These are phyloP conservation scores for Phytophthora boehmeriae DNA, from an alignment of 352 stramenopile species.

Conservation along the genomic window DNA sequence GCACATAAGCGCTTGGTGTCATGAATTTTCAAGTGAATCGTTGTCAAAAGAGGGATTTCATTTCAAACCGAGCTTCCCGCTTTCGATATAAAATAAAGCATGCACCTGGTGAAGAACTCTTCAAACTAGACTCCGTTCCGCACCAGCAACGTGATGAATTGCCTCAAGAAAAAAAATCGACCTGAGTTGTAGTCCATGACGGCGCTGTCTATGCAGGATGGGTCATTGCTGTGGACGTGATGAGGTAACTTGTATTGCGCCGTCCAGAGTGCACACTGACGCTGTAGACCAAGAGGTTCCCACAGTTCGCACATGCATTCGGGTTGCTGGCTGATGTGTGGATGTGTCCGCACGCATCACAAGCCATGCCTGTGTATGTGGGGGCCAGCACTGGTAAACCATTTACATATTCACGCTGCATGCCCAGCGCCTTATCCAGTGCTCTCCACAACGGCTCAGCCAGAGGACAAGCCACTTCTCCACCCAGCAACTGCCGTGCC, in stretches of 20 bases:
- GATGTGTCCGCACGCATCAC: slow-evolving; percentile 58
- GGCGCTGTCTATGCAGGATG: slow-evolving; percentile 10
- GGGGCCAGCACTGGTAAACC: slow-evolving; percentile 61
- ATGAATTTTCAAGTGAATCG: too few relatives aligned
- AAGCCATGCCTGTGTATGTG: slow-evolving; percentile 50
- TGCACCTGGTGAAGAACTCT: slow-evolving; percentile 1
- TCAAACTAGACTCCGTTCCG: not conserved
- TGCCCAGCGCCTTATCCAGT: slow-evolving; percentile 63
- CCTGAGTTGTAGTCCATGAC: not conserved
- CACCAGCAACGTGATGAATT: not conserved
- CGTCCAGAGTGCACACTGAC: slow-evolving; percentile 70
- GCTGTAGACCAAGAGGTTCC: slow-evolving; percentile 75
- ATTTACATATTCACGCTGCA: slow-evolving; percentile 68
- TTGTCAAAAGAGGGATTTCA: too few relatives aligned
- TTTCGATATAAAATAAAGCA: slow-evolving; percentile 34
- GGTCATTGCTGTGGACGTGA: slow-evolving; percentile 32
- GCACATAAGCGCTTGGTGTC: too few relatives aligned
- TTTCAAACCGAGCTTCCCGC: too few relatives aligned
- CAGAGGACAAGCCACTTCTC: slow-evolving; percentile 66
- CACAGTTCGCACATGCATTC: slow-evolving; percentile 53
- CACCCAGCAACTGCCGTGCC: slow-evolving; percentile 66
- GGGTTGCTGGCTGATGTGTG: slow-evolving; percentile 49
- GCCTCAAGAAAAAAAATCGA: slow-evolving; percentile 3
- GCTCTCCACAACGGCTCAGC: slow-evolving; percentile 70
- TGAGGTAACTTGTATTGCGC: slow-evolving; percentile 58